Conservation (phyloP, 495 filamentous ascomycete species). For the Penicillium paradoxum region DNA sequence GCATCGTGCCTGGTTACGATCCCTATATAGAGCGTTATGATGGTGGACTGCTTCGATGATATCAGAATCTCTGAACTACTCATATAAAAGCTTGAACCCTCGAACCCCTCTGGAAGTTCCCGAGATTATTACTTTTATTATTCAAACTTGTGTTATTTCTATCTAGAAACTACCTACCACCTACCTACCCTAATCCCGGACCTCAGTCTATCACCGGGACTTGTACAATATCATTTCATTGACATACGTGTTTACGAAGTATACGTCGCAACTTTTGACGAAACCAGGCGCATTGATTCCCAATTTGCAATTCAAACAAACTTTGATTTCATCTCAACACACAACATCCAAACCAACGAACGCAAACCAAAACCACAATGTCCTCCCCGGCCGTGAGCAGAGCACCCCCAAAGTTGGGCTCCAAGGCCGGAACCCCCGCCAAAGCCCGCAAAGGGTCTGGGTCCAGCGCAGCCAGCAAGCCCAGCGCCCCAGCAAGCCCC, state of each 20-base stretch:
- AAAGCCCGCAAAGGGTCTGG: conserved; percentile 47
- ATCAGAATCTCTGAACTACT: conserved; percentile 10
- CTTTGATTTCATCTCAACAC: neutral
- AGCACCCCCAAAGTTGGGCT: conserved; percentile 24
- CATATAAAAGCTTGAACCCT: conserved; percentile 7
- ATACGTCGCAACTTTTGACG: neutral
- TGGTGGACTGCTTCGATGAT: conserved; percentile 8
- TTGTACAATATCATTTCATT: neutral
- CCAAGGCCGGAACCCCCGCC: conserved; percentile 39
- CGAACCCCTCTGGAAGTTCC: neutral
- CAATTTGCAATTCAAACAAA: neutral
- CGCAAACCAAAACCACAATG: conserved; percentile 12
- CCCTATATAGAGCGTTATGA: conserved; percentile 9
- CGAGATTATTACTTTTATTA: neutral
- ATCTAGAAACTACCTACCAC: neutral
- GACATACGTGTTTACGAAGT: neutral
- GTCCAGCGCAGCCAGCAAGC: conserved; percentile 33
- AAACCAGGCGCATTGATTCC: neutral
- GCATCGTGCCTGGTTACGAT: conserved; percentile 8
- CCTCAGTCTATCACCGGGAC: neutral
- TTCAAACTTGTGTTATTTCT: neutral
- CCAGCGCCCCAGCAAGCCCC: conserved; percentile 20
- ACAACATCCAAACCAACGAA: neutral
- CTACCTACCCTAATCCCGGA: neutral
- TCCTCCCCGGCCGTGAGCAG: conserved; percentile 20